Conservation (phyloP, 495 filamentous ascomycete genomes). For the Evernia prunastri region DNA sequence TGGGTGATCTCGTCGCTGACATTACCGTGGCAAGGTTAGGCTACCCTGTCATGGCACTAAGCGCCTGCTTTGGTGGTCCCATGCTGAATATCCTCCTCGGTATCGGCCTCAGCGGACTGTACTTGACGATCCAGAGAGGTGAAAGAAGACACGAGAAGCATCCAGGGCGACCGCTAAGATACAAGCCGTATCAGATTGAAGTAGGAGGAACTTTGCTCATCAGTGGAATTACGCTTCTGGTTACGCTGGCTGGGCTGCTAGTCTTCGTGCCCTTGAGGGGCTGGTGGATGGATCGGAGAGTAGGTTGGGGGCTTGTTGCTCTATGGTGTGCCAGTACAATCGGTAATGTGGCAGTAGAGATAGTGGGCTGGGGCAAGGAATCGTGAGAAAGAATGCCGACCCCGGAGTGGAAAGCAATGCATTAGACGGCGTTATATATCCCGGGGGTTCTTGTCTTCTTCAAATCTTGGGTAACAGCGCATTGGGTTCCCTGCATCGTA, state of each 20-base stretch:
- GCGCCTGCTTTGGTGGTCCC: slow-evolving; percentile 91
- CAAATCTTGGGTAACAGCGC: not conserved
- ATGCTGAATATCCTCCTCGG: slow-evolving; percentile 97
- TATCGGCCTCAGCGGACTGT: slow-evolving; percentile 80
- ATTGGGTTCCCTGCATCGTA: not conserved
- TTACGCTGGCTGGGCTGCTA: slow-evolving; percentile 73
- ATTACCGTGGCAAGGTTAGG: slow-evolving; percentile 89
- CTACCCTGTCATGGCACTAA: slow-evolving; percentile 93
- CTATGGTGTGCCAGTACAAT: slow-evolving; percentile 82
- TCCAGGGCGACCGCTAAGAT: slow-evolving; percentile 44
- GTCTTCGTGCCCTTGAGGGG: slow-evolving; percentile 75
- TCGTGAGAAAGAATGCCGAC: not conserved
- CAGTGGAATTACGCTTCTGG: slow-evolving; percentile 67
- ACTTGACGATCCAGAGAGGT: slow-evolving; percentile 58
- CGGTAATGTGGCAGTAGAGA: slow-evolving; percentile 76
- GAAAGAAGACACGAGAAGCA: slow-evolving; percentile 50
- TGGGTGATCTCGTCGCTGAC: slow-evolving; percentile 91
- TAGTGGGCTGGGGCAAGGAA: slow-evolving; percentile 49
- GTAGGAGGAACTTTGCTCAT: slow-evolving; percentile 80
- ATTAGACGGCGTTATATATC: slow-evolving; percentile 10
- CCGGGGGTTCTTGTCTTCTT: not conserved
- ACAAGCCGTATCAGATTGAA: slow-evolving; percentile 68
- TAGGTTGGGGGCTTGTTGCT: slow-evolving; percentile 76
- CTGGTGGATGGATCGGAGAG: slow-evolving; percentile 81
- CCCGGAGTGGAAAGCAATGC: not conserved